Conservation (phyloP, 1,284 basidiomycete species). For the Rhodofomes roseus region DNA sequence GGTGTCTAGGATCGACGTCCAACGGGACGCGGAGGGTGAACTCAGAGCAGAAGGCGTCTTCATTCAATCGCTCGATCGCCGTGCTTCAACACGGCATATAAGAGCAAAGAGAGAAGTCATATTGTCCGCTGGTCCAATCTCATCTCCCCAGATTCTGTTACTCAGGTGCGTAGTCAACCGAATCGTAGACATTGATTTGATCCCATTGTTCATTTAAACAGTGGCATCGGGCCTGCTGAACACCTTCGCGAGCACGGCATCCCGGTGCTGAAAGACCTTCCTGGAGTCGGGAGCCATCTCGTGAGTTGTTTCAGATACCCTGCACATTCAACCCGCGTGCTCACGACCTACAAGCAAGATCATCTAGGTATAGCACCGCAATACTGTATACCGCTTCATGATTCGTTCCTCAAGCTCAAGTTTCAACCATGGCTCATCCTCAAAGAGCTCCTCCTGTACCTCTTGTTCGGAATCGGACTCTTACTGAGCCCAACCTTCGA, state of each 20-base stretch:
- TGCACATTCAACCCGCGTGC: not conserved
- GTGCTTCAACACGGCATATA: constrained; percentile 9
- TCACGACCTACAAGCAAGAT: constrained; percentile 26
- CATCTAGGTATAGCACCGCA: constrained; percentile 27
- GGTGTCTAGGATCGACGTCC: constrained; percentile 9
- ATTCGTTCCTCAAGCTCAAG: constrained; percentile 18
- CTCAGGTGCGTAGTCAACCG: constrained; percentile 22
- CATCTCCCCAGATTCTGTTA: constrained; percentile 30
- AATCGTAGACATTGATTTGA: not conserved
- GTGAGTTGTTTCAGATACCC: not conserved
- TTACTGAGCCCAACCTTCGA: constrained; percentile 28
- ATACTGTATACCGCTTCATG: constrained; percentile 24
- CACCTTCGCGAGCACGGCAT: constrained; percentile 27
- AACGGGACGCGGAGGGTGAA: not conserved
- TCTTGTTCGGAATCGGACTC: constrained; percentile 26
- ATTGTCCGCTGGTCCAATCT: constrained; percentile 29
- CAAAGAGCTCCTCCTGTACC: constrained; percentile 25
- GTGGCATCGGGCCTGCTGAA: constrained; percentile 26
- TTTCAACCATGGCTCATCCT: constrained; percentile 13
- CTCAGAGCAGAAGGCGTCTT: not conserved
- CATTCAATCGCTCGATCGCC: not conserved
- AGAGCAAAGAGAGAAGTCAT: constrained; percentile 27
- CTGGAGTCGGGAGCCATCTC: constrained; percentile 27
- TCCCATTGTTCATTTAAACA: constrained; percentile 5
- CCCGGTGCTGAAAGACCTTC: constrained; percentile 26